Percentiles rank a stretch among this genome's conserved stretches.
Evolutionary conservation across 495 filamentous ascomycete genomes (phyloP).

Genomic region (Lepraria neglecta): DNA sequence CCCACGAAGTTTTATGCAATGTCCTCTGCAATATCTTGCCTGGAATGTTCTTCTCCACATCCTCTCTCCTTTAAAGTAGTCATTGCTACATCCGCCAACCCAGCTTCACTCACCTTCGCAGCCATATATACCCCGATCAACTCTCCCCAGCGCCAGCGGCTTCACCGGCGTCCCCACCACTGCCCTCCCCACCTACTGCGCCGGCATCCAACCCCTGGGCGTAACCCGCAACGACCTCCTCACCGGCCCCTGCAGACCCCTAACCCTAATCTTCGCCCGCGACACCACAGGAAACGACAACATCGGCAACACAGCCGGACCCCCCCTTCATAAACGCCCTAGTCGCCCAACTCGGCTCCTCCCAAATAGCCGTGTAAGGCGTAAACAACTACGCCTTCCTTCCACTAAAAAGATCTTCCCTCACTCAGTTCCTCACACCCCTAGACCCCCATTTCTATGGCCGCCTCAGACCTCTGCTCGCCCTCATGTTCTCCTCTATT

Average conservation of each 20-base stretch:
- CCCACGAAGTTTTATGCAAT: too few species aligned
- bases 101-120: neutral
- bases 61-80: neutral
- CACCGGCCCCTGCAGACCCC: slow-evolving; percentile 34
- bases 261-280: slow-evolving; percentile 55
- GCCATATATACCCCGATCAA: neutral
- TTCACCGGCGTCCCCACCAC: slow-evolving; percentile 14
- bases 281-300: slow-evolving; percentile 47
- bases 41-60: neutral
- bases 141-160: neutral
- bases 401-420: too few species aligned
- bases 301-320: slow-evolving; percentile 33
- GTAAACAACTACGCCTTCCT: slow-evolving; percentile 25
- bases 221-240: slow-evolving; percentile 34
- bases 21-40: too few species aligned
- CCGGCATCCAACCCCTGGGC: slow-evolving; percentile 8
- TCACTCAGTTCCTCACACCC: too few species aligned
- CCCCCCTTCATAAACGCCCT: slow-evolving; percentile 33
- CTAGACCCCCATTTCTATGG: too few species aligned
- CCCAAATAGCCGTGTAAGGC: slow-evolving; percentile 37
- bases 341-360: slow-evolving; percentile 25
- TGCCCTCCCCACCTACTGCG: neutral
- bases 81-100: neutral
- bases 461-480: too few species aligned
- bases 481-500: too few species aligned